Base-by-base conservation (phyloP, 306 rosid species). In the Ammopiptanthus mongolicus region DNA sequence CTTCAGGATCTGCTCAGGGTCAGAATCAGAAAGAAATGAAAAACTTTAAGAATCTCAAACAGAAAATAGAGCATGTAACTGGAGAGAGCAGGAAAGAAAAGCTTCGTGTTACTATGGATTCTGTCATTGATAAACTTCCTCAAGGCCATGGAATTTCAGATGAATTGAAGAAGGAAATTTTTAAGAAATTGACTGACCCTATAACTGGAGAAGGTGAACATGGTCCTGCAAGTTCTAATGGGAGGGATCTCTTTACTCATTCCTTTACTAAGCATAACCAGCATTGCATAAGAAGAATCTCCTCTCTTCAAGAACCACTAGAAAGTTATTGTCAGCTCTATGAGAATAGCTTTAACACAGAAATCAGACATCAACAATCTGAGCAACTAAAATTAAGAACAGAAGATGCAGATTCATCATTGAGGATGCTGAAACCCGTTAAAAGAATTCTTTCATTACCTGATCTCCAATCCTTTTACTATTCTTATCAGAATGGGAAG, bases 41-140 rank as follows among this genome's bases (percentile, higher is more conserved):
- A 51, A 41, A 37, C 0, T 23, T 64, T 23, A 75, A 75, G 65
- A 39, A n/a, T 71, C 73, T 71, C 59, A 78, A 62, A n/a, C 73
- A 71, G 52, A 78, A 78, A 53, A 71, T 78, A 39, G 73, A 63
- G 59, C 48, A 52, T 63, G 67, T 63, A 28, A 69, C 67, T 8
- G 37, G 65, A 63, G 78, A 78, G 5, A 62, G 73, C 47, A 12
- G 8, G 6, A 71, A 50, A 39, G 82, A 71, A 71, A 78, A 78
- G 73, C 33, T 63, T 37, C 66, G 78, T 0, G 82, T 71, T 29
- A 39, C 67, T 7, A 71, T 71, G 73, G 73, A 78, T 71, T 52
- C 78, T 12, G 65, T 78, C 21, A 51, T 78, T 78, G 22, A 78
- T 36, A 78, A 78, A 78, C 57, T 78, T 71, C 82, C 82, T n/a